Evolutionary conservation across 495 filamentous ascomycete genomes (phyloP).

Genomic region (Delitschia confertaspora): DNA sequence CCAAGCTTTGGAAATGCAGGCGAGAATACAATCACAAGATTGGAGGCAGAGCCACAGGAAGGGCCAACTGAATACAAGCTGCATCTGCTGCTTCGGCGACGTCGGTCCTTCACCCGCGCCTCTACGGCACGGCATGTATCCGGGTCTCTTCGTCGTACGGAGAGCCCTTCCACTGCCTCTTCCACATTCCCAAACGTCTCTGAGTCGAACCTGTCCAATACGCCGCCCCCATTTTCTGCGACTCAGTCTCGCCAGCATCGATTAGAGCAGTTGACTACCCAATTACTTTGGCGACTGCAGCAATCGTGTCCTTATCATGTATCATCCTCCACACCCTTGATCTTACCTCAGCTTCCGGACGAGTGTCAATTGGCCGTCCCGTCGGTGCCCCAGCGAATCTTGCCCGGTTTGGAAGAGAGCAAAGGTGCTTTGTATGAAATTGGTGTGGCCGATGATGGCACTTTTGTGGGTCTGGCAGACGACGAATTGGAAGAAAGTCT

Average conservation of each 20-base stretch:
- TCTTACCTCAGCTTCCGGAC: constrained; percentile 64
- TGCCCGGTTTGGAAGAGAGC: constrained; percentile 83
- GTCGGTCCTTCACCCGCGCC: constrained; percentile 59
- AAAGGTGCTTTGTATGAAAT: constrained; percentile 93
- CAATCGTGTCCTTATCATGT: constrained; percentile 88
- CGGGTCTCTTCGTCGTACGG: constrained; percentile 48
- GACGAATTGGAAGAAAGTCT: constrained; percentile 91
- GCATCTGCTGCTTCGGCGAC: constrained; percentile 74
- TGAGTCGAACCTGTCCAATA: constrained; percentile 18
- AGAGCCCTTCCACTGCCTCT: constrained; percentile 13
- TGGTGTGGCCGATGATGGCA: constrained; percentile 89
- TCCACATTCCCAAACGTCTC: constrained; percentile 20
- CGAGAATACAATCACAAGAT: constrained; percentile 59
- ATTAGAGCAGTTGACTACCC: constrained; percentile 84
- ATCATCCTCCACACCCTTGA: constrained; percentile 58
- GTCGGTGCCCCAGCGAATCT: constrained; percentile 51
- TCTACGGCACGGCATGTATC: constrained; percentile 53
- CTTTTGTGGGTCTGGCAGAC: constrained; percentile 76
- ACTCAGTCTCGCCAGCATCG: constrained; percentile 66
- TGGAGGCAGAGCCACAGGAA: constrained; percentile 86
- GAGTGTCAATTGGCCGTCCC: constrained; percentile 46
- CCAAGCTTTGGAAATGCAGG: not conserved
- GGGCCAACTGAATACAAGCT: constrained; percentile 95
- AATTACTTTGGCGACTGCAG: constrained; percentile 88
- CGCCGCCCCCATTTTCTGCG: constrained; percentile 37